Evolutionary conservation across 2,329 filamentous ascomycete species (phyloP).

Genomic region (Chaetomium sp.): DNA sequence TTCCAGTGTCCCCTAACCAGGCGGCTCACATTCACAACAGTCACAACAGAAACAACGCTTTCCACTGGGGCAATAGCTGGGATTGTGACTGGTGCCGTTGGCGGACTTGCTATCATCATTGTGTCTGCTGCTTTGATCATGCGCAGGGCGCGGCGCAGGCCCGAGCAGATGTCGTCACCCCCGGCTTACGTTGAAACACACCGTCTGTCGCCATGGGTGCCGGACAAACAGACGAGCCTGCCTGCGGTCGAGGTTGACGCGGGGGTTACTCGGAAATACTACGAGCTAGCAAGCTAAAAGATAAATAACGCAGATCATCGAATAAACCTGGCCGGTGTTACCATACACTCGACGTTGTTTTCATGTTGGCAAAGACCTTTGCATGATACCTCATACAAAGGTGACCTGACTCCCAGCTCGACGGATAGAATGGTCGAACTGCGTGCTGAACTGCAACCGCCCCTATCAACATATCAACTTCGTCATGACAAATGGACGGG

Average conservation of each 20-base stretch:
- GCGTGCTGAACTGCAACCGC: not conserved
- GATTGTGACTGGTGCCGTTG: too few relatives aligned
- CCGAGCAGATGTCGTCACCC: not conserved
- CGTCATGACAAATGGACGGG: not conserved
- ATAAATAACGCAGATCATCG: not conserved
- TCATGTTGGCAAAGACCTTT: not conserved
- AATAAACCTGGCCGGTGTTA: not conserved
- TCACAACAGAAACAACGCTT: too few relatives aligned
- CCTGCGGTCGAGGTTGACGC: not conserved
- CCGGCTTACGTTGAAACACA: not conserved
- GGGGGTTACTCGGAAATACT: not conserved
- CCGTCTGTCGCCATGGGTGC: too few relatives aligned
- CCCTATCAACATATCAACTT: not conserved
- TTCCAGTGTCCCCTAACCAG: too few relatives aligned
- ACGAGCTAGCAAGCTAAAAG: not conserved
- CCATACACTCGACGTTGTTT: not conserved
- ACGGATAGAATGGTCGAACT: not conserved
- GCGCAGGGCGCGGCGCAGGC: too few relatives aligned
- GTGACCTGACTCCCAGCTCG: too few relatives aligned
- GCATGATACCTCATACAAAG: too few relatives aligned
- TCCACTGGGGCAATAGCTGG: too few relatives aligned
- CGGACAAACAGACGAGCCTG: too few relatives aligned
- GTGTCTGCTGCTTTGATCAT: not conserved
- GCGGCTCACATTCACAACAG: too few relatives aligned
- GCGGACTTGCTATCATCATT: not conserved